Base-by-base conservation (phyloP, 176 grass and related monocot species). In the Dendrocalamus sinicus region DNA sequence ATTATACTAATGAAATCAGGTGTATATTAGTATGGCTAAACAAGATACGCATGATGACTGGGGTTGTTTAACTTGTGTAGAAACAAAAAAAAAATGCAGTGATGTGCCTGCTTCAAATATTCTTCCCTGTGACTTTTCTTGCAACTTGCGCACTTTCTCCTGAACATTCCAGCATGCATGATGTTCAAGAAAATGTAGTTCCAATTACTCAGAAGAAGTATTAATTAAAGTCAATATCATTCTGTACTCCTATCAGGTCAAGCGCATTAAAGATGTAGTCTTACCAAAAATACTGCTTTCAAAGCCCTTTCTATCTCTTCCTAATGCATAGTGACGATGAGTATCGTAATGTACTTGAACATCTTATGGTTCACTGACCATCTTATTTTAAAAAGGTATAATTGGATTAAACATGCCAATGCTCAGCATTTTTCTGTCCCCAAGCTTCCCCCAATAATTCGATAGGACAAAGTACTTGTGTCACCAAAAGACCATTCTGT, bases 141-240 rank as follows among this genome's bases (percentile, higher is more conserved):
- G 37, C 32, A 67, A n/a, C 8, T 74, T 47, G 63, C 3, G 20
- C 68, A 67, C 55, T 39, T 30, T 67, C 17, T 72, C 57, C 15
- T 44, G 58, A 74, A 74, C 52, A 79, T 78, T 87, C 55, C 74
- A 67, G 20, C 15, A 65, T 73, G 74, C 73, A 83, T 67, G 28
- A 44, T 30, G 8, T 41, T 58, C 41, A 62, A 54, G 53, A 71
- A 70, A 81, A 62, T 7, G 8, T 68, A 37, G 28, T 82, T 58
- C 11, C 30, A 90, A 46, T 24, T 67, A 83, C 70, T 75, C 20
- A 26, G 35, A 79, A 9, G 7, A 14, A 6, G 46, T 66, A 72
- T 47, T 67, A 65, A 30, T 51, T 17, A 2, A 67, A 87, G 12
- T 81, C 24, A 62, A 17, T 68, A 43, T 70, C 23, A 6, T 23